Evolutionary conservation across 768 basidiomycete species (phyloP), one percentile per base, ranked within the genome.

Genomic region (Tricholoma saponaceum): DNA sequence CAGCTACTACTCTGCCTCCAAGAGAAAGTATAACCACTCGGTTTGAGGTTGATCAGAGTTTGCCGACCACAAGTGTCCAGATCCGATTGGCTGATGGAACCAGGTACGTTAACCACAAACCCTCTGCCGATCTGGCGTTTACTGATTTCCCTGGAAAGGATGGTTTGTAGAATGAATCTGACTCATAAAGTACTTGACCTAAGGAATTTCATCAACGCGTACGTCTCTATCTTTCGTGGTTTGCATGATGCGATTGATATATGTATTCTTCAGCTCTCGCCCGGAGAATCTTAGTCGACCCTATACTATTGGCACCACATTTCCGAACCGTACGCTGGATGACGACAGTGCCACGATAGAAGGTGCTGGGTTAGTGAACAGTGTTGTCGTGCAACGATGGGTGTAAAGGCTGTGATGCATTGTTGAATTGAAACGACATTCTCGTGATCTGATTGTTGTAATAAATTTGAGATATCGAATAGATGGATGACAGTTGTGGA

Each of bases 1-100:
- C 70, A 9, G 54, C 71, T 0, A 30, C 67, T 20, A 35, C 64
- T 6, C 33, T 67, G 4, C 56, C 58, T 13, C 59, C 57, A 37
- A 66, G 74, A 56, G 65, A 73, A 41, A 75, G 66, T 52, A 66
- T 83, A 5, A 74, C 64, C 28, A 80, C 86, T 10, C 74, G 74
- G 54, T 96, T 95, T 66, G 84, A 89, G 69, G 92, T 98, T 8
- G 94, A 98, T 67, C 83, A 83, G 69, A 81, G 74, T 14, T 77
- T 81, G 69, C 95, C 96, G 5, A 89, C 86, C 49, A 97, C 95
- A 41, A 92, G 85, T 69, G 78, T 98, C 10, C 97, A 98, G 75
- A 82, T 98, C 57, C 79, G 97, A 55, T 67, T 98, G 54, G 92
- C 90, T 9, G 95, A 96, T 71, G 96, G 96, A 8, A 90, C 92